Percentiles rank a stretch among this genome's conserved stretches.
Evolutionary conservation across 805 yeast species (phyloP).

Genomic region (Candida stauntonica): DNA sequence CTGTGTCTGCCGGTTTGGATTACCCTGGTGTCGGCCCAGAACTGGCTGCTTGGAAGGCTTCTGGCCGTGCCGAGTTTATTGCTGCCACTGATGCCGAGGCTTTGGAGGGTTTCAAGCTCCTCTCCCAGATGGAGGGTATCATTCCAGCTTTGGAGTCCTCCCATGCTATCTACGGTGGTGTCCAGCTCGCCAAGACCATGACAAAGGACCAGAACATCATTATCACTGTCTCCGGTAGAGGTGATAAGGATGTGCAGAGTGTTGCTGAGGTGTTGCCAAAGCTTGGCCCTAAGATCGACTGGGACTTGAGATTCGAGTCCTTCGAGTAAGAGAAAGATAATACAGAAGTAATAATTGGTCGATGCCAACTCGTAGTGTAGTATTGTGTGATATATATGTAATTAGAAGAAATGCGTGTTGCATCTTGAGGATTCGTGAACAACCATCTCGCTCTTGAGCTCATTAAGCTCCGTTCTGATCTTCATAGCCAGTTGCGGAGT

Average conservation of each 20-base stretch:
- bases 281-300: constrained; percentile 85
- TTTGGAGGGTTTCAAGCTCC: constrained; percentile 77
- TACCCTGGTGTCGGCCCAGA: constrained; percentile 99
- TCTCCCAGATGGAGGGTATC: constrained; percentile 94
- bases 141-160: constrained; percentile 98
- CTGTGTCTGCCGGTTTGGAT: constrained; percentile 97
- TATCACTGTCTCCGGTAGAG: constrained; percentile 94
- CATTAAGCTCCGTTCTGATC: constrained; percentile 81
- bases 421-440: constrained; percentile 75
- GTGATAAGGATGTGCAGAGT: constrained; percentile 97
- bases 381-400: background rate
- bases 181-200: constrained; percentile 82
- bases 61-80: constrained; percentile 85
- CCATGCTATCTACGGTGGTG: constrained; percentile 92
- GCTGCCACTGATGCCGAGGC: constrained; percentile 98
- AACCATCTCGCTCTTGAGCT: constrained; percentile 73
- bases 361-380: no score
- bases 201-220: constrained; percentile 73
- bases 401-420: constrained; percentile 77
- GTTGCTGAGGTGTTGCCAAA: constrained; percentile 92
- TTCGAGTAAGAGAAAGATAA: constrained; percentile 14
- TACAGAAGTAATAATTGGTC: no score
- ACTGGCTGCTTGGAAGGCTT: constrained; percentile 89
- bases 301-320: constrained; percentile 88
- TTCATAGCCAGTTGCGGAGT: constrained; percentile 84